Percentiles rank a stretch among this genome's conserved stretches.
Conservation (phyloP, 2,329 filamentous ascomycete species). For the Pseudocercospora vitis region DNA sequence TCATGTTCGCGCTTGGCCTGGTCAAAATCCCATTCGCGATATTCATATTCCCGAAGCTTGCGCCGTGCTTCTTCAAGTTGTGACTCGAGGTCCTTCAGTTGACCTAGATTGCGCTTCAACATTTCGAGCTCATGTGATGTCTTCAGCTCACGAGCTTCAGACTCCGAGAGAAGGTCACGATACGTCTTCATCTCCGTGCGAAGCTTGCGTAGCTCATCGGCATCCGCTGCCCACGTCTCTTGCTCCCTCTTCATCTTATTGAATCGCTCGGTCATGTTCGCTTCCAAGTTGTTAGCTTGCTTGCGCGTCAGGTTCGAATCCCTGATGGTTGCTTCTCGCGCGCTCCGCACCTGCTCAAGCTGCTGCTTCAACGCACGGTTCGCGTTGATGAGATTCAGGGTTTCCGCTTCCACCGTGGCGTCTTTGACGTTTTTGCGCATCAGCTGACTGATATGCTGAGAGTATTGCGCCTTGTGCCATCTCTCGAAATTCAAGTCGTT, state of each 20-base stretch:
- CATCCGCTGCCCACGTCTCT: conserved; percentile 49
- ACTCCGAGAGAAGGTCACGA: conserved; percentile 61
- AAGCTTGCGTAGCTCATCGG: conserved; percentile 60
- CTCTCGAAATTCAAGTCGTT: conserved; percentile 83
- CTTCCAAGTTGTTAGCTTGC: conserved; percentile 75
- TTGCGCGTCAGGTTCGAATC: conserved; percentile 50
- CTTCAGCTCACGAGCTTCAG: conserved; percentile 67
- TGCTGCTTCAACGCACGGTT: conserved; percentile 73
- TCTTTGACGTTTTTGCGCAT: conserved; percentile 73
- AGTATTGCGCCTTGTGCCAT: conserved; percentile 80
- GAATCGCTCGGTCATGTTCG: conserved; percentile 35
- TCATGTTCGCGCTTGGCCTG: conserved; percentile 59
- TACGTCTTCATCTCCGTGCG: conserved; percentile 61
- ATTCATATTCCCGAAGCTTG: conserved; percentile 63
- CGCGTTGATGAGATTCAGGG: conserved; percentile 74
- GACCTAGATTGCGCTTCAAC: conserved; percentile 60
- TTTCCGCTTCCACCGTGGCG: conserved; percentile 77
- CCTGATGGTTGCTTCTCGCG: conserved; percentile 36
- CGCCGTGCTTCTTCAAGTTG: conserved; percentile 63
- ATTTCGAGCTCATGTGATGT: conserved; percentile 64
- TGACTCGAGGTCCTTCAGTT: conserved; percentile 59
- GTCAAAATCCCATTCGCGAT: conserved; percentile 61
- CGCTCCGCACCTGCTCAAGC: conserved; percentile 47
- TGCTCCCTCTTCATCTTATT: conserved; percentile 37
- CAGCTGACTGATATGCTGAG: conserved; percentile 76